These are phyloP conservation scores for Creolimax fragrantissima DNA, from an alignment of 78 protist genomes.

Conservation along the genomic window DNA sequence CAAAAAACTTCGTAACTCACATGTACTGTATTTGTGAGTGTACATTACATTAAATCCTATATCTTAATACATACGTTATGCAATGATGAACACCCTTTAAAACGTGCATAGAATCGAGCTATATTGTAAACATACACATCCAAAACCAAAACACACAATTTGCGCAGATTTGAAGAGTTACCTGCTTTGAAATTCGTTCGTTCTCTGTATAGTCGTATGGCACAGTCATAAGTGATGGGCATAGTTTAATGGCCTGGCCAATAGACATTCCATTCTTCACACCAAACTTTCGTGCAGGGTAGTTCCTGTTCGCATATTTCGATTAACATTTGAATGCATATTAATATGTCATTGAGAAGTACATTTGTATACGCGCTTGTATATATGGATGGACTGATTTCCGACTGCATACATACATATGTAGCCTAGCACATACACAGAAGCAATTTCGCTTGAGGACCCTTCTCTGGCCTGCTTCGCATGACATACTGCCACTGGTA, in stretches of 20 bases:
- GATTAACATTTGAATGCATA: not conserved
- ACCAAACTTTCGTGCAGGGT: not conserved
- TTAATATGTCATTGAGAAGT: not conserved
- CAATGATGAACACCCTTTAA: too few relatives aligned
- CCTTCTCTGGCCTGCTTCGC: not conserved
- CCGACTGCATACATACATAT: not conserved
- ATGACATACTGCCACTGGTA: not conserved
- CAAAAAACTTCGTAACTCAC: too few relatives aligned
- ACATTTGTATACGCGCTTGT: not conserved
- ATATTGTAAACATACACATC: too few relatives aligned
- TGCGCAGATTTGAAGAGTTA: too few relatives aligned
- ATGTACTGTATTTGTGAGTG: too few relatives aligned
- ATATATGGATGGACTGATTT: not conserved
- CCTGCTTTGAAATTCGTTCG: not conserved
- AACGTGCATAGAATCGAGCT: too few relatives aligned
- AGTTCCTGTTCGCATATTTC: not conserved
- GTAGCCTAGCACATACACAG: not conserved
- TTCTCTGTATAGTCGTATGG: constrained; percentile 5
- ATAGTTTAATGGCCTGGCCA: not conserved
- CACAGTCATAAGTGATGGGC: not conserved
- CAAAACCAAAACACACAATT: too few relatives aligned
- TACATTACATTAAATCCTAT: too few relatives aligned
- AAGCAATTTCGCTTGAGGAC: not conserved
- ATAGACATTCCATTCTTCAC: not conserved
- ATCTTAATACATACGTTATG: too few relatives aligned